Evolutionary conservation across 2,329 filamentous ascomycete species (phyloP), one percentile per base, ranked within the genome.

Genomic region (Pezicula carpinea): DNA sequence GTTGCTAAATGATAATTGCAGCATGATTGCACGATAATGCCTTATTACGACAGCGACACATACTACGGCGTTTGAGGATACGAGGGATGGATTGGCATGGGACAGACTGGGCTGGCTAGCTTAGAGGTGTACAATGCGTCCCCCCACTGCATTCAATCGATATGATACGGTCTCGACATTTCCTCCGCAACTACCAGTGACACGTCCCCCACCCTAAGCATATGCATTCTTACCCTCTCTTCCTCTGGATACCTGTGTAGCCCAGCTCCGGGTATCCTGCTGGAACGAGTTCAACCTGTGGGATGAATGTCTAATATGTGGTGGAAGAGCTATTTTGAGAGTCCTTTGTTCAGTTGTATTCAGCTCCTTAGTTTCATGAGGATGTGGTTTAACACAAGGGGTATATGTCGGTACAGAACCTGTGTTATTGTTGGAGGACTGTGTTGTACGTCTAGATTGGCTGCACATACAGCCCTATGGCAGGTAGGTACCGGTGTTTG

Each of bases 181-280:
- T 33, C n/a, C 17, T 47, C 15, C 21, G 19, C n/a, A n/a, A n/a
- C 26, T 50, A 38, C 35, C 23, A 14, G 21, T 19, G 32, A 46
- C 26, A 40, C 33, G 38, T 15, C 29, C 10, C 29, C 32, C 21
- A 50, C 42, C 44, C 62, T 62, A 57, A 65, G 63, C 62, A 65
- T 65, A 64, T 65, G 58, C 63, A 56, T 59, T 61, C 55, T 57
- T 58, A 59, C 50, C 50, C 50, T 49, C 43, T 52, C 43, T 48
- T 55, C 57, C 49, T 57, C 60, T 53, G 57, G 54, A 60, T 26
- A 59, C 49, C 61, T 64, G 60, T 64, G 64, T 59, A 62, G 57
- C 26, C 13, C 26, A 29, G 26, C 26, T 29, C 26, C 26, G 10
- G 26, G 26, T 29, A 29, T 29, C 26, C 2, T 29, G 10, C 26